Evolutionary conservation across 148 eudicot genomes (phyloP), one percentile per base, ranked within the genome.

Genomic region (Chenopodium formosanum): DNA sequence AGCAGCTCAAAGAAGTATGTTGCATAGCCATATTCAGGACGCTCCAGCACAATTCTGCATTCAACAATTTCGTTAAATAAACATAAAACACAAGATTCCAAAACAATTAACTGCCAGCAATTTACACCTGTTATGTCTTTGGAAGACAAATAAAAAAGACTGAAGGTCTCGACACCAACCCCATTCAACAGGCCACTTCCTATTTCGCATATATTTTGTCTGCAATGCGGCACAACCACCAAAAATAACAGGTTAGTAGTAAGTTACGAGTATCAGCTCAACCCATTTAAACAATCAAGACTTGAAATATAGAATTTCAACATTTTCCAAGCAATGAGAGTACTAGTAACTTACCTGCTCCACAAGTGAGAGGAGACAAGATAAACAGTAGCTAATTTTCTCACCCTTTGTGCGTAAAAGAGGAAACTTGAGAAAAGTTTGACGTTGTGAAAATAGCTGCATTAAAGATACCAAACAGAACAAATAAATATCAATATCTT

Each of bases 131-230:
- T 94, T 92, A 83, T 97, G 99, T 79, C 93, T 90, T 79, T 85
- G 83, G 76, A 97, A 97, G 14, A 97, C 98, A 86, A 97, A 97
- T 79, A 97, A 89, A 82, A 97, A 97, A 56, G 98, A 89, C 85
- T 91, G 99, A 84, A 97, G 98, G 79, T 97, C 99, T 70, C 99
- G 91, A 83, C 95, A 91, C 99, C 99, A 97, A 46, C 99, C 98
- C 99, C 99, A 97, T 86, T 97, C 99, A 82, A 92, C 98, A 31
- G 99, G 99, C 97, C 97, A 97, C 71, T 90, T 94, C 82, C 89
- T 88, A 65, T 85, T 88, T 82, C 84, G 92, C 72, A 97, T 80
- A 87, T 89, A 91, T 74, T 89, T 89, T 63, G 99, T 90, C 99
- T 97, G 89, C 60, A 73, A 87, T 63, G 58, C 16, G 58, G 47